Base-by-base conservation (phyloP, 2,329 filamentous ascomycete genomes). In the Fusarium hainanense region DNA sequence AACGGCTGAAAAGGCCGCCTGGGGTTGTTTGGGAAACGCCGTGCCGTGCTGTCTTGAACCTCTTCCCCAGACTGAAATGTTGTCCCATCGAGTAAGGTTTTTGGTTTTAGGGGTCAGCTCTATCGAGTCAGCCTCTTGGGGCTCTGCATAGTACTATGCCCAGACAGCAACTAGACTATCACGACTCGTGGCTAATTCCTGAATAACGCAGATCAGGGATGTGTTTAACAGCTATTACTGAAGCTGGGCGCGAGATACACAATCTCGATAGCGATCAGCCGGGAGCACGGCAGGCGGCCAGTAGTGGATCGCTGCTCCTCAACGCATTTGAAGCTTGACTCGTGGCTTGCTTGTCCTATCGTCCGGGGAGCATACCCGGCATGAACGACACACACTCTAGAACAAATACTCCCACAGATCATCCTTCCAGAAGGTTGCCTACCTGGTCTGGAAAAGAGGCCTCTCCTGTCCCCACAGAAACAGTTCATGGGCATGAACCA, bases 351-450 rank as follows among this genome's bases (percentile, higher is more conserved):
- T 48, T 58, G 50, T 43, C 23, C 67, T 59, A 68, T 70, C 54
- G 43, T 20, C 59, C 67, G 64, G 71, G 68, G 61, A 72, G 67
- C 58, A 30, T 61, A 68, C 43, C 73, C 73, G 66, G 58, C 48
- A 58, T 59, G 63, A 68, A 70, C 52, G 58, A 75, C 63, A 49
- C 50, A 28, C 67, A 49, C 66, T 47, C 56, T 58, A 61, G 64
- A 60, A 62, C 58, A 68, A 68, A 58, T 43, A 48, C 48, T 72
- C 67, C 46, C 46, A 73, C 64, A 69, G 66, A 69, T 71, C 62
- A 51, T 65, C 58, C 70, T 76, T 76, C 70, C 64, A 77, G 76
- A 76, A 77, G 68, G 56, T 71, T 66, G 58, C 54, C 68, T 67
- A 54, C 64, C 63, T 61, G 25, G 56, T 44, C 44, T 64, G 62